Evolutionary conservation across 306 rosid species (phyloP).

Genomic region (Sphenostylis stenocarpa): DNA sequence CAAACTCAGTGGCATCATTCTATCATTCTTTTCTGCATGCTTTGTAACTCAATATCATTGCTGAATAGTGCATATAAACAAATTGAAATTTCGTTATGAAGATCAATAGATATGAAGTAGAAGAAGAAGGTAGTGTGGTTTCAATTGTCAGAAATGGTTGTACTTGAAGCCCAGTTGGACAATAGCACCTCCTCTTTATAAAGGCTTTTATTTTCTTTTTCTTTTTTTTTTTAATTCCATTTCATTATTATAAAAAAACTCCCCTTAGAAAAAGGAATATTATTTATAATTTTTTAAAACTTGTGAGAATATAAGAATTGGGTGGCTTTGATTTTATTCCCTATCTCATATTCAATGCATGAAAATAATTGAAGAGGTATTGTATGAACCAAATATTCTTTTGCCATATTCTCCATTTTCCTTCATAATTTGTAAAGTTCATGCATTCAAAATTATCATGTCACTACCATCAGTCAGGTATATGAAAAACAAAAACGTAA

Average conservation of each 20-base stretch:
- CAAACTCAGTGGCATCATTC: background rate
- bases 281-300: background rate
- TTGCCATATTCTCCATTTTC: conserved; percentile 35
- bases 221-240: background rate
- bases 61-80: background rate
- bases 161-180: conserved; percentile 29
- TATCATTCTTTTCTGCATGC: background rate
- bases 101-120: background rate
- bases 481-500: background rate
- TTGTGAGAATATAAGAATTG: conserved; percentile 39
- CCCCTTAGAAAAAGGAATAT: background rate
- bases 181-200: conserved; percentile 23
- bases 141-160: background rate
- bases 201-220: conserved; percentile 24
- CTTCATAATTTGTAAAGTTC: conserved; percentile 4
- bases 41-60: background rate
- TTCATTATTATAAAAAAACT: background rate
- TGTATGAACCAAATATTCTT: conserved; percentile 37
- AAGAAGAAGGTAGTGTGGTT: conserved; percentile 8
- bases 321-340: conserved; percentile 57
- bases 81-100: background rate
- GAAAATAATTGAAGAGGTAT: background rate
- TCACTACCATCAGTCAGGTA: conserved; percentile 8
- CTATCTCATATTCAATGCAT: conserved; percentile 35
- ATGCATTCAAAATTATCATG: background rate